Evolutionary conservation across 208 protist species (phyloP).

Genomic region (Wallacemonas sp.): DNA sequence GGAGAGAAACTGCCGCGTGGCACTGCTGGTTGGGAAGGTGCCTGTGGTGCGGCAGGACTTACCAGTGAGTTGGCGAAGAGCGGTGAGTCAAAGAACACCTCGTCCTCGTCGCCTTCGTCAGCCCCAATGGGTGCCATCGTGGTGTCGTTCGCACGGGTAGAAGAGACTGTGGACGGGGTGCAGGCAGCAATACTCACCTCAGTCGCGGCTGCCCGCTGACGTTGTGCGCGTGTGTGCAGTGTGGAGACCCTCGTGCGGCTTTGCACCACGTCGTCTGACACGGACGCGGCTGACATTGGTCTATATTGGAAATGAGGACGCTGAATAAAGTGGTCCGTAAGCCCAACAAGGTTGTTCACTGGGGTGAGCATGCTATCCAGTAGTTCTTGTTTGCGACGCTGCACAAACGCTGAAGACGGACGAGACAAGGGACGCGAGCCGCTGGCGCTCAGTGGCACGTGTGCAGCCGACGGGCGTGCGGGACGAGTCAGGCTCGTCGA

Average conservation of each 20-base stretch:
- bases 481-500: not conserved
- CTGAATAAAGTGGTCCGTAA: constrained; percentile 18
- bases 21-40: too few species aligned
- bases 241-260: not conserved
- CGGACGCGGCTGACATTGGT: not conserved
- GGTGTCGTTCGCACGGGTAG: too few species aligned
- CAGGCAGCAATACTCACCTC: too few species aligned
- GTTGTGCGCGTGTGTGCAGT: not conserved
- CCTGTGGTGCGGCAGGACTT: not conserved
- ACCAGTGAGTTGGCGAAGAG: not conserved
- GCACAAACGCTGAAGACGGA: not conserved
- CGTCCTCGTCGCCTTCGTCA: not conserved
- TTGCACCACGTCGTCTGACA: not conserved
- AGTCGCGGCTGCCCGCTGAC: too few species aligned
- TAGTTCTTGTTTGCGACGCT: constrained; percentile 19
- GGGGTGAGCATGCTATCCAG: constrained; percentile 16
- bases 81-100: constrained; percentile 29
- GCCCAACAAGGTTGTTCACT: constrained; percentile 26
- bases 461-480: not conserved
- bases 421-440: not conserved
- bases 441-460: not conserved
- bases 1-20: too few species aligned
- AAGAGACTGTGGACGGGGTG: too few species aligned
- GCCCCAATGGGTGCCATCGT: too few species aligned
- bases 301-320: constrained; percentile 13